Evolutionary conservation across 192 early-diverging fungal genomes (phyloP), one percentile per base, ranked within the genome.

Genomic region (Linnemannia schmuckeri): DNA sequence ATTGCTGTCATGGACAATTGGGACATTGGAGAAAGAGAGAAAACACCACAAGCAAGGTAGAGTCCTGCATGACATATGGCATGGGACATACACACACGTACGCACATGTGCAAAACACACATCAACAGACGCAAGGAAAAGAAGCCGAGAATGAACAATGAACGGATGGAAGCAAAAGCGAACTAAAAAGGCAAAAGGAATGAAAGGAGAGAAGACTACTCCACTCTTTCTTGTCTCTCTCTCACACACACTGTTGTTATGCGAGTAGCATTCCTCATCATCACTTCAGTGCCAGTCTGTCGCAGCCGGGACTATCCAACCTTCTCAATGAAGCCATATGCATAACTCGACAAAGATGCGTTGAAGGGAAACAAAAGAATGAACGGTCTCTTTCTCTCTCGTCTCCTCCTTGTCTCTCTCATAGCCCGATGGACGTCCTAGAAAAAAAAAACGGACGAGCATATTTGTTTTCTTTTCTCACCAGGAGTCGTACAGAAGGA

Each of bases 401-500:
- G 9, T 42, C 41, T 42, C 41, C 54, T n/a, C n/a, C n/a, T n/a
- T n/a, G n/a, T 61, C 4, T 61, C 9, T 61, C 61, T 30, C 61
- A 30, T 30, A 30, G 61, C 27, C 4, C 30, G 61, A 33, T 66
- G 61, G 30, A 66, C 61, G 61, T 66, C 61, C 30, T 30, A 33
- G 61, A 66, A 66, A 66, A 66, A 66, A 66, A 15, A 66, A 66
- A 66, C 30, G 30, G 30, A 66, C 61, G 24, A 66, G 61, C 30
- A 66, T 24, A 66, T 66, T 66, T 27, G n/a, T 35, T 66, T 66
- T 41, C 40, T 41, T 46, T 46, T 30, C 40, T 73, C 41, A 41
- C 40, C 72, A 74, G 46, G 38, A 74, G 72, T 47, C 46, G 46
- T 47, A 49, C 46, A 74, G 20, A 49, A 37, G 40, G 22, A 72